Evolutionary conservation across 2,329 filamentous ascomycete species (phyloP), one percentile per base, ranked within the genome.

Genomic region (Paecilomyces dactylethromorphus): DNA sequence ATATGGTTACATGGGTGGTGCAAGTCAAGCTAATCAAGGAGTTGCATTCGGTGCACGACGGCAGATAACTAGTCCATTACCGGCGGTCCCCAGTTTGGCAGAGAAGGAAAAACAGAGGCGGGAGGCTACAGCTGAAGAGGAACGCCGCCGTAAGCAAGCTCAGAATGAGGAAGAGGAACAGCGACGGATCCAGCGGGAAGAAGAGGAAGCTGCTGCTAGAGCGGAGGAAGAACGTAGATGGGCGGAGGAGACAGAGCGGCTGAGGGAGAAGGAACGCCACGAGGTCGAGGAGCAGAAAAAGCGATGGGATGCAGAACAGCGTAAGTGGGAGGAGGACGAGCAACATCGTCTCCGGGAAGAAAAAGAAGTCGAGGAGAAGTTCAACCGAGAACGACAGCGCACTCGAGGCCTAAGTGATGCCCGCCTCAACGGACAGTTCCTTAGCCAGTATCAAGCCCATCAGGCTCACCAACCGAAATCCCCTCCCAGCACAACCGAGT

Each of bases 1-100:
- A 72, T 99, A 99, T 71, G 92, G 94, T 7, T 99, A 97, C 75
- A 94, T 97, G 89, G 94, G 94, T 59, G 94, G 94, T 54, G 94
- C 94, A 26, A 97, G 91, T 69, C 94, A 99, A 73, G 93, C 91
- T 2, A 97, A 96, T 67, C 86, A 97, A 62, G 94, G 94, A 18
- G 91, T 99, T 66, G 86, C 90, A 11, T 97, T 97, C 74, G 94
- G 94, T 58, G 91, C 88, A 18, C 85, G 92, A 66, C 86, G 94
- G 60, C 94, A 99, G 76, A 97, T 99, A 71, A 97, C 92, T 8
- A 91, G 83, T 66, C 85, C 91, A 13, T 82, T 85, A 32, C 94
- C 94, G 4, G 74, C 84, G 53, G 91, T 97, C 10, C 92, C 92
- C 1, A 93, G 81, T 69, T 67, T 92, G 63, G 89, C 88, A 2